These are phyloP conservation scores for Pseudocercospora eumusae DNA, from an alignment of 2,329 filamentous ascomycete genomes.

Conservation along the genomic window DNA sequence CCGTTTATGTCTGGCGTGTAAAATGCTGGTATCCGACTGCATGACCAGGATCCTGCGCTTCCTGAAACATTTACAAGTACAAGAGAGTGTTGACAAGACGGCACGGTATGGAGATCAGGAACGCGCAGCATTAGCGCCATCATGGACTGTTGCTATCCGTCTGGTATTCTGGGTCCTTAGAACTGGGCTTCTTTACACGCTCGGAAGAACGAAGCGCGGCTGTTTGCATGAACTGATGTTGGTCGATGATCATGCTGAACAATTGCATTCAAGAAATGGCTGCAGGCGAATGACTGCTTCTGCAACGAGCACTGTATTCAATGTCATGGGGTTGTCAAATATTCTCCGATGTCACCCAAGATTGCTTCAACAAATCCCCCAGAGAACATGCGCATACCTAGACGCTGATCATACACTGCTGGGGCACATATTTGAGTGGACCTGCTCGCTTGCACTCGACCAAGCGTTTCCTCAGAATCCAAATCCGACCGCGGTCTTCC, in stretches of 20 bases:
- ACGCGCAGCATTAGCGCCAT: constrained; percentile 37
- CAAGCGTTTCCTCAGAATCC: constrained; percentile 13
- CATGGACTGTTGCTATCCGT: constrained; percentile 15
- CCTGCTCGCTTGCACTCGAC: constrained; percentile 25
- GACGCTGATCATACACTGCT: constrained; percentile 17
- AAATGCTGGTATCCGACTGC: constrained; percentile 18
- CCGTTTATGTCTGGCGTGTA: constrained; percentile 16
- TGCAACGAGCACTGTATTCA: not conserved
- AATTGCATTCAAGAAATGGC: constrained; percentile 11
- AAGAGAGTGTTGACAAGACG: constrained; percentile 22
- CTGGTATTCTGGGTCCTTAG: not conserved
- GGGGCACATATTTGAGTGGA: constrained; percentile 25
- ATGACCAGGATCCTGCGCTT: constrained; percentile 29
- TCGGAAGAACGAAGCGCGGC: constrained; percentile 1
- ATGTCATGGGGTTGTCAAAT: not conserved
- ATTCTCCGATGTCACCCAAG: constrained; percentile 20
- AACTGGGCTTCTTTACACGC: not conserved
- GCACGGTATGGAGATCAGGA: constrained; percentile 38
- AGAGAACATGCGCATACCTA: constrained; percentile 13
- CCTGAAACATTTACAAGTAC: constrained; percentile 27
- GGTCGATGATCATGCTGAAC: constrained; percentile 10
- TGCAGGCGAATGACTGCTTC: constrained; percentile 11
- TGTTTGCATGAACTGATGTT: constrained; percentile 15
- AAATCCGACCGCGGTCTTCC: constrained; percentile 21
- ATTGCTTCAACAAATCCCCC: constrained; percentile 8